These are phyloP conservation scores for Diversispora eburnea DNA, from an alignment of 192 early-diverging fungal species.

Conservation along the genomic window DNA sequence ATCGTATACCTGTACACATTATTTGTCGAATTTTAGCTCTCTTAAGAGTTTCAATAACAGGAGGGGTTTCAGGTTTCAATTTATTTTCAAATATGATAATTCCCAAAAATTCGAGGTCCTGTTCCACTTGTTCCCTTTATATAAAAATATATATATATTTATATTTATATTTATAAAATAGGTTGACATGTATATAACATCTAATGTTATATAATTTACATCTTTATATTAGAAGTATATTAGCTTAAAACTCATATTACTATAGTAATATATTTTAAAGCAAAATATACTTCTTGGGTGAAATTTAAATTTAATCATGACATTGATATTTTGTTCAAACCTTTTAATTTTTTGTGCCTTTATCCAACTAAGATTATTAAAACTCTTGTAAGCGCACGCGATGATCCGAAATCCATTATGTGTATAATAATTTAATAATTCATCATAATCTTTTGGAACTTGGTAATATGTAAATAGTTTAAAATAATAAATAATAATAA, in stretches of 20 bases:
- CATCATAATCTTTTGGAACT: conserved; percentile 86
- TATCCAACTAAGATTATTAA: conserved; percentile 64
- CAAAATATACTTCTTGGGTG: too few species aligned
- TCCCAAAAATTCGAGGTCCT: conserved; percentile 82
- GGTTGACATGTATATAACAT: conserved; percentile 3
- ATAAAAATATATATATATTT: not conserved
- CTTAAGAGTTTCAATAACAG: conserved; percentile 72
- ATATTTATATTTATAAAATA: not conserved
- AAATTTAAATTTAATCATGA: not conserved
- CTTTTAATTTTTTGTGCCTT: conserved; percentile 73
- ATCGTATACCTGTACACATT: conserved; percentile 85
- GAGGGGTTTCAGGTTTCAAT: conserved; percentile 81
- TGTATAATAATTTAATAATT: conserved; percentile 78
- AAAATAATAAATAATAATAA: not conserved
- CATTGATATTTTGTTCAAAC: conserved; percentile 19
- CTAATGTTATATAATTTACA: too few species aligned
- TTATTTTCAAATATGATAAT: conserved; percentile 99
- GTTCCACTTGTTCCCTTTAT: conserved; percentile 80
- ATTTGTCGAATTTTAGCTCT: conserved; percentile 87
- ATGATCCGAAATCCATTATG: conserved; percentile 98
- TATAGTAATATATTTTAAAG: too few species aligned
- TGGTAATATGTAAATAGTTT: not conserved
- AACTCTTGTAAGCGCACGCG: conserved; percentile 80
- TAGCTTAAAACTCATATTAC: not conserved
- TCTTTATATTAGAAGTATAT: too few species aligned